Evolutionary conservation across 106 monocot species (phyloP), one percentile per base, ranked within the genome.

Genomic region (Triglochin maritima): DNA sequence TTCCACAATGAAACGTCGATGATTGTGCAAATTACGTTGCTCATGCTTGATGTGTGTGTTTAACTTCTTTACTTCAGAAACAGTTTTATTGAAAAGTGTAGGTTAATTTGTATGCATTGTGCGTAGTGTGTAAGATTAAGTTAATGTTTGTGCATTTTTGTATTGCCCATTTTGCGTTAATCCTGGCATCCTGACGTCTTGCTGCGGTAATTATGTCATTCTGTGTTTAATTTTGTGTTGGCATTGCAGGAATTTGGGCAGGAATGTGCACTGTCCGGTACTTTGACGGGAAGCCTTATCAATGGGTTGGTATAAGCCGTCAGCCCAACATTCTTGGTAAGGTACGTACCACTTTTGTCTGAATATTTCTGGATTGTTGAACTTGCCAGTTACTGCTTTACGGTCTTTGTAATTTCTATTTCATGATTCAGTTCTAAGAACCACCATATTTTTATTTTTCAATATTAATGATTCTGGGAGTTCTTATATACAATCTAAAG

Each of bases 321-420:
- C 95, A 96, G 57, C 95, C 95, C 42, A 96, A 86, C 77, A 90
- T 96, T 64, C 81, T 90, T 72, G 85, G 85, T 85, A 96, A 96
- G 90, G 95, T 91, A 86, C 74, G 84, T 76, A 50, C 17, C 7
- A n/a, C 62, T 62, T 45, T 62, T 44, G 7, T 44, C 43, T 62
- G 12, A 44, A 44, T 57, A 15, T 57, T 57, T 13, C n/a, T 16
- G 6, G 57, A 15, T 7, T 15, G 11, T 15, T 57, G 57, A n/a
- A 57, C 57, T 15, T 57, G n/a, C 17, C 57, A n/a, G 16, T 57
- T 17, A 57, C 17, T 57, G 10, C 17, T 57, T 57, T 57, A 17
- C 8, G 0, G 16, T 4, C 7, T 57, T 57, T 57, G 57, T 57
- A n/a, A 57, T 57, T 7, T 57, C 16, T n/a, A 10, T 6, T 57